Percentiles rank a stretch among this genome's conserved stretches.
phyloP scores from a whole-genome alignment of 208 protist species.

The Strigomonas galati region DNA sequence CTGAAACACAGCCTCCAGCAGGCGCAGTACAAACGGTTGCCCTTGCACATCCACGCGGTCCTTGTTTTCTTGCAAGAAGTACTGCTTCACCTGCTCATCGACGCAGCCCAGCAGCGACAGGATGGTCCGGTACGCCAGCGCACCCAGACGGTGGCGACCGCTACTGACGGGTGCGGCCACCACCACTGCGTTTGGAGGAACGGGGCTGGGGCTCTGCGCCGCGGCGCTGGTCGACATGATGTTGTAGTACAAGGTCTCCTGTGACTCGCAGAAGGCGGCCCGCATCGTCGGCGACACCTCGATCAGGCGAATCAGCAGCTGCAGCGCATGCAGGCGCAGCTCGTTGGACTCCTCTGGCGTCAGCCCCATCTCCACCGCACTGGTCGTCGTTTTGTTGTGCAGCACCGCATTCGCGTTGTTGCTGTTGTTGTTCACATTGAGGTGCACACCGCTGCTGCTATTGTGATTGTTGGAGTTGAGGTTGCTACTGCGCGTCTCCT shows the following conservation, averaged over 20 bases:
- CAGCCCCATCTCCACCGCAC: neutral
- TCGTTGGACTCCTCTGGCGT: neutral
- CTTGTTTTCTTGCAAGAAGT: neutral
- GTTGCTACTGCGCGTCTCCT: neutral
- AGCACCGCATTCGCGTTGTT: conserved; percentile 1
- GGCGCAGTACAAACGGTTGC: conserved; percentile 19
- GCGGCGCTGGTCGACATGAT: conserved; percentile 16
- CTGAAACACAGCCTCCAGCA: conserved; percentile 26
- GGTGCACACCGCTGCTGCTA: too few relatives aligned
- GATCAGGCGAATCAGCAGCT: conserved; percentile 58
- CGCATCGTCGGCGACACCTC: conserved; percentile 59
- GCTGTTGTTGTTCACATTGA: neutral
- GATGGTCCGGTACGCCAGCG: conserved; percentile 5
- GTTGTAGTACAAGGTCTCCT: neutral
- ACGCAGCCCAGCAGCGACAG: neutral
- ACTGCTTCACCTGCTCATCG: neutral
- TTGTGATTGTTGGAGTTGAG: too few relatives aligned
- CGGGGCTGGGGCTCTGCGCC: too few relatives aligned
- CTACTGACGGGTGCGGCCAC: conserved; percentile 40
- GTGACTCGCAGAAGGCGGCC: conserved; percentile 51
- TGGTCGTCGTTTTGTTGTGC: neutral
- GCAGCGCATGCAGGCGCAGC: conserved; percentile 27
- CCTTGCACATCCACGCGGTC: conserved; percentile 4
- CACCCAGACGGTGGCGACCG: conserved; percentile 22
- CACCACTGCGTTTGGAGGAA: neutral